These are phyloP conservation scores for Fusarium goolgardi DNA, from an alignment of 2,329 filamentous ascomycete genomes.

Conservation along the genomic window DNA sequence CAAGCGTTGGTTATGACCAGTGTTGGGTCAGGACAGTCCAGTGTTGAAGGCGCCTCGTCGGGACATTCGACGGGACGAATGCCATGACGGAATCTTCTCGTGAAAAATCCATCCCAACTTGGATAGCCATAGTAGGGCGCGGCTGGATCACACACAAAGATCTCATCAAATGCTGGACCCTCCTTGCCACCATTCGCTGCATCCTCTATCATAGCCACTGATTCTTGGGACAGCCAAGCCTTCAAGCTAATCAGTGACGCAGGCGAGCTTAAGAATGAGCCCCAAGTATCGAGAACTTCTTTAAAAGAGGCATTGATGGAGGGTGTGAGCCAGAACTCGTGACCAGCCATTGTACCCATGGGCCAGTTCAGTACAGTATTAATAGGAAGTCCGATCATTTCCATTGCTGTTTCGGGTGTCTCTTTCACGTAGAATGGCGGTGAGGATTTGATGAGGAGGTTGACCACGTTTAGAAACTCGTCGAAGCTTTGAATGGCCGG, in stretches of 20 bases:
- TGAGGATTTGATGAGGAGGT: background rate
- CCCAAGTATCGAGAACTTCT: conserved; percentile 9
- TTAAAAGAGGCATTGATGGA: background rate
- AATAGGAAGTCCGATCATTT: conserved; percentile 17
- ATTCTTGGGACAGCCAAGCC: conserved; percentile 7
- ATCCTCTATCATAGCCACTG: background rate
- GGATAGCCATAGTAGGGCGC: conserved; percentile 6
- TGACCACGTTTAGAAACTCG: background rate
- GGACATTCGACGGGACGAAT: conserved; percentile 9
- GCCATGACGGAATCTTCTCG: background rate
- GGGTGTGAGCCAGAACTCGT: conserved; percentile 20
- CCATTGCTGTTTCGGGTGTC: background rate
- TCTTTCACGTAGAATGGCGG: background rate
- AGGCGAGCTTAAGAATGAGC: background rate
- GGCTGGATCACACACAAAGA: conserved; percentile 9
- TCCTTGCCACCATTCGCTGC: conserved; percentile 7
- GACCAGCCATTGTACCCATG: conserved; percentile 19
- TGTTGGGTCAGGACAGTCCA: background rate
- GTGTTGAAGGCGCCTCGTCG: background rate
- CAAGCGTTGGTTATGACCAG: conserved; percentile 21
- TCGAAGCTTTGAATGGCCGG: conserved; percentile 2
- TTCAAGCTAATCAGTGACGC: background rate
- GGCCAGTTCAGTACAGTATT: conserved; percentile 26
- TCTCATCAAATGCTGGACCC: background rate
- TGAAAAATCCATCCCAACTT: conserved; percentile 25